phyloP scores from a whole-genome alignment of 2,329 filamentous ascomycete species.

The Pseudogymnoascus sp. region DNA sequence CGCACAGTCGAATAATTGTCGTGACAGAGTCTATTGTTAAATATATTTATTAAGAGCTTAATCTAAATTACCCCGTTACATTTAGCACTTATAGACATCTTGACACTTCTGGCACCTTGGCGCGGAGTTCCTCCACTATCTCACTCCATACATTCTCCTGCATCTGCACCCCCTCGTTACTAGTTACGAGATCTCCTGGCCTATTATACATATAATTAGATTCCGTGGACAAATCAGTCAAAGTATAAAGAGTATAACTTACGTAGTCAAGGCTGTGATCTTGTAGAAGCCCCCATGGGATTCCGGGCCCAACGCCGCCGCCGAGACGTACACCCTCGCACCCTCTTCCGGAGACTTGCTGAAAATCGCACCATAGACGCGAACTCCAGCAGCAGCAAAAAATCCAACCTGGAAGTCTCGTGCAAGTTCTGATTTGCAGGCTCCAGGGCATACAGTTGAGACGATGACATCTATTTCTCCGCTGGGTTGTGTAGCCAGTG shows the following conservation, averaged over 20 bases:
- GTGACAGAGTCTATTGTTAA: no score
- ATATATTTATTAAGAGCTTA: no score
- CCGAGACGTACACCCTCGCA: background rate
- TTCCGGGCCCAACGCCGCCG: background rate
- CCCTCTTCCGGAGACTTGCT: background rate
- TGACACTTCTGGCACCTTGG: background rate
- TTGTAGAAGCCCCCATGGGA: background rate
- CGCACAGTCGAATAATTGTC: no score
- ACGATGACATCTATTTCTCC: constrained; percentile 9
- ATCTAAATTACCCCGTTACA: no score
- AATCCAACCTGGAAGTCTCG: constrained; percentile 4
- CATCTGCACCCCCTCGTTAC: background rate
- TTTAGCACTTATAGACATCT: constrained; percentile 38
- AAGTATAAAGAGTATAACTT: background rate
- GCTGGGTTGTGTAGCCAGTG: background rate
- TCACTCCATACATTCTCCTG: constrained; percentile 2
- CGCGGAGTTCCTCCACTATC: background rate
- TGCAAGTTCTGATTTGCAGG: constrained; percentile 12
- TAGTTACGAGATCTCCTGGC: background rate
- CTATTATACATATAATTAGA: background rate
- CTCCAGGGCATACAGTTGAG: constrained; percentile 12
- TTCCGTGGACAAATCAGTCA: background rate
- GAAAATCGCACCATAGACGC: background rate
- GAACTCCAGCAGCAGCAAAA: background rate
- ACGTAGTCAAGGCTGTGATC: background rate